These are phyloP conservation scores for Eutypella sp. DNA, from an alignment of 2,329 filamentous ascomycete species.

Conservation along the genomic window DNA sequence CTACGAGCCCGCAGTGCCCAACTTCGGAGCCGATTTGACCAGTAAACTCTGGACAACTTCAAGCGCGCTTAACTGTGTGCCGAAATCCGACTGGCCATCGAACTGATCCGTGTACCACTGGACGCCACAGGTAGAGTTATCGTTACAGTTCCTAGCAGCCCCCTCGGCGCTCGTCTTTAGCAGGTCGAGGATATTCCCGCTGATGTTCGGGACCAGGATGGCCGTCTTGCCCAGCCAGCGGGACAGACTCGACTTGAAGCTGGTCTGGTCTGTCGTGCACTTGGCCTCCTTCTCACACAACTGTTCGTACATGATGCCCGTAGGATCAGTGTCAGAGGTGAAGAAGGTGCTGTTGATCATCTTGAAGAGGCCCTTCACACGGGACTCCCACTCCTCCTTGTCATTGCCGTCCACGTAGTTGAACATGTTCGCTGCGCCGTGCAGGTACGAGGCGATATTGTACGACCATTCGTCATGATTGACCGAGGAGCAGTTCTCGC, in stretches of 20 bases:
- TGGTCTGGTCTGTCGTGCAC: conserved; percentile 33
- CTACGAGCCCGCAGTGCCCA: conserved; percentile 9
- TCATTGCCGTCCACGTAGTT: conserved; percentile 32
- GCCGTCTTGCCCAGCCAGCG: conserved; percentile 27
- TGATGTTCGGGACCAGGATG: conserved; percentile 29
- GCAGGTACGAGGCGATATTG: conserved; percentile 37
- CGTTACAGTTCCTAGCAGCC: conserved; percentile 25
- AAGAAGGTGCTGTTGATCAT: conserved; percentile 24
- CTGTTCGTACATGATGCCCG: conserved; percentile 30
- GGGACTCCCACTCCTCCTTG: conserved; percentile 26
- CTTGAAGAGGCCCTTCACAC: conserved; percentile 28
- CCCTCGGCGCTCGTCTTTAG: conserved; percentile 26
- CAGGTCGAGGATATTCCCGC: conserved; percentile 20
- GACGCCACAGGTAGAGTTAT: conserved; percentile 26
- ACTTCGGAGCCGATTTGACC: conserved; percentile 10
- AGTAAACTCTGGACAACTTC: conserved; percentile 28
- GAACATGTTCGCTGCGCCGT: conserved; percentile 35
- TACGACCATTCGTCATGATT: conserved; percentile 35
- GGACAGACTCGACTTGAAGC: conserved; percentile 24
- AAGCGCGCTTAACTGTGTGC: conserved; percentile 30
- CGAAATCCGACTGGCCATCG: conserved; percentile 30
- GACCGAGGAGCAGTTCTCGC: conserved; percentile 26
- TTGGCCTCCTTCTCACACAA: conserved; percentile 34
- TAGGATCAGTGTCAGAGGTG: conserved; percentile 14
- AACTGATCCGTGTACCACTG: conserved; percentile 27